Base-by-base conservation (phyloP, 306 rosid species). In the Psophocarpus tetragonolobus region DNA sequence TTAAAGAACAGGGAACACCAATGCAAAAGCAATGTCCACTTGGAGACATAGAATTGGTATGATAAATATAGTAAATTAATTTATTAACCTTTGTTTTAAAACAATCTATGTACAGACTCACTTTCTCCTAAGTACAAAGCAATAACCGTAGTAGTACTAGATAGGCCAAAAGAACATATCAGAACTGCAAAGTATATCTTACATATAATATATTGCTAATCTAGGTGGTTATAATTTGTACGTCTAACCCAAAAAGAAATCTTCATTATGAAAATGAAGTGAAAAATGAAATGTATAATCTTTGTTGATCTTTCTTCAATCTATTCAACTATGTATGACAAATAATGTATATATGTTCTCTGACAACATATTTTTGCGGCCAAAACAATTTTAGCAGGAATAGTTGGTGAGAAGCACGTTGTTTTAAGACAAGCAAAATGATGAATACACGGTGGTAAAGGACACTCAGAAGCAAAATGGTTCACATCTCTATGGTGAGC, bases 11-110 rank as follows among this genome's bases (percentile, higher is more conserved):
- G 42, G 33, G 17, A 58, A 20, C 9, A 36, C 50, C 29, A 58
- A 4, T 66, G 17, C 24, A 47, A 42, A 74, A 66, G n/a, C 29
- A 75, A 78, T 74, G 80, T 41, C 53, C 32, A 57, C 44, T 5
- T 14, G 68, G 44, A 44, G 71, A 32, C 20, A 5, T 41, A n/a
- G n/a, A 41, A 23, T 33, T 20, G 57, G 18, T 71, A 39, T 54
- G 30, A 38, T 48, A 65, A 57, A 65, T 15, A 33, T 0, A 24
- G 47, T 57, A 71, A 74, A 67, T 42, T 72, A 21, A 41, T 42
- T 72, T 15, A 41, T 64, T 13, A 75, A 20, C 20, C 60, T 47
- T 51, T 32, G 18, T 41, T 20, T 42, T 41, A 20, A 29, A 81
- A 58, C 65, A 74, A 27, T 35, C 8, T 11, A 33, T 33, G 20